Percentiles rank a stretch among this genome's conserved stretches.
Conservation (phyloP, 192 early-diverging fungal genomes). For the Rhizoclosmatium sp. region DNA sequence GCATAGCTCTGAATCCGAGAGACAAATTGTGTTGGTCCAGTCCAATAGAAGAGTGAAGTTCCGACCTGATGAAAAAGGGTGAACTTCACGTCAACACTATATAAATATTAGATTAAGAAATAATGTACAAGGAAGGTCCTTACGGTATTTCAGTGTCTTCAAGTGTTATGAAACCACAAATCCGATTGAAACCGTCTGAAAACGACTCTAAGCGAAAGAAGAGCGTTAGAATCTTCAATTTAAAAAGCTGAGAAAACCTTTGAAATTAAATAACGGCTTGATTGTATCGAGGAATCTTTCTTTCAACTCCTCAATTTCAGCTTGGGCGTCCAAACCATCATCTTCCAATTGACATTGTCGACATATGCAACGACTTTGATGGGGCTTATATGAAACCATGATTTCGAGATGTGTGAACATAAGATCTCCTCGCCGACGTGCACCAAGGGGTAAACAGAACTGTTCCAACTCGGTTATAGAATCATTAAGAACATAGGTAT, state of each 20-base stretch:
- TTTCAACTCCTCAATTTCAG: background rate
- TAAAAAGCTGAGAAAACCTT: background rate
- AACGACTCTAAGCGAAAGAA: background rate
- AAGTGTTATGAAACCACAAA: background rate
- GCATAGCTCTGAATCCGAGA: background rate
- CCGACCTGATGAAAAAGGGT: background rate
- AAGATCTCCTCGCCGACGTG: background rate
- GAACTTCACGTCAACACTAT: background rate
- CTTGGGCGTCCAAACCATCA: background rate
- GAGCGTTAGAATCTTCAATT: background rate
- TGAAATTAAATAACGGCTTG: background rate
- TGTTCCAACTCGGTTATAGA: background rate
- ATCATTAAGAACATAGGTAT: background rate
- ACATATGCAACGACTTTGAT: background rate
- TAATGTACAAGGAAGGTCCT: background rate
- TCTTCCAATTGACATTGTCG: background rate
- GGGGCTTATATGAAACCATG: background rate
- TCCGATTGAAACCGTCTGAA: no score
- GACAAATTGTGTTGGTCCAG: background rate
- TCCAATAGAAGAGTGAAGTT: background rate
- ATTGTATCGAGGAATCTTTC: background rate
- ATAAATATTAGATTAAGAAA: background rate
- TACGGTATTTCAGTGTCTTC: background rate
- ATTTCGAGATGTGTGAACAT: background rate
- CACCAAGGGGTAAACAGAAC: background rate